Evolutionary conservation across 2,329 filamentous ascomycete species (phyloP).

Genomic region (Tolypocladium nubicola): DNA sequence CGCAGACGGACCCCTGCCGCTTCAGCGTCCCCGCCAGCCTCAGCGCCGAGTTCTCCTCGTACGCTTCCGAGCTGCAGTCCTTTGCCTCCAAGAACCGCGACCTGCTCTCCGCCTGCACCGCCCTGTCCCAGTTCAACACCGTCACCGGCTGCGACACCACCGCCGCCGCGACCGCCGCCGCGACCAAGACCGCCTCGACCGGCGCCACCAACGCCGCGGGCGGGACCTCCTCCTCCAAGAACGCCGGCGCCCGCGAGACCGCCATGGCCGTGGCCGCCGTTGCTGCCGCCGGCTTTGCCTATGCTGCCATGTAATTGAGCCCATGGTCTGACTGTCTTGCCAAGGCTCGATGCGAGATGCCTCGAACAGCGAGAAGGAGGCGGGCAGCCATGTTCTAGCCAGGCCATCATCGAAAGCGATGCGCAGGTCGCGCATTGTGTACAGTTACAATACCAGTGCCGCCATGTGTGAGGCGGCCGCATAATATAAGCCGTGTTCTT

Average conservation of each 20-base stretch:
- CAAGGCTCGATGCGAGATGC: not conserved
- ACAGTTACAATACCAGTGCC: not conserved
- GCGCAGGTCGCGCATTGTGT: not conserved
- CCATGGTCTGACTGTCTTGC: not conserved
- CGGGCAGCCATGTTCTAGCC: not conserved
- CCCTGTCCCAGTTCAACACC: not conserved
- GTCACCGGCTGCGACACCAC: not conserved
- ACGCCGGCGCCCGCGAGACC: constrained; percentile 13
- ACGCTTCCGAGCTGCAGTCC: constrained; percentile 16
- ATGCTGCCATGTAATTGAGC: constrained; percentile 15
- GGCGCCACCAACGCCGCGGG: constrained; percentile 3
- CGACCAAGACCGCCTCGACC: not conserved
- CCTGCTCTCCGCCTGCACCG: constrained; percentile 17
- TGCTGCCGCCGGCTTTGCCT: constrained; percentile 17
- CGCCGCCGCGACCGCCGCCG: constrained; percentile 5
- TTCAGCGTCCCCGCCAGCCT: constrained; percentile 20
- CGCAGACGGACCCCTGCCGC: constrained; percentile 20
- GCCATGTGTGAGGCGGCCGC: not conserved
- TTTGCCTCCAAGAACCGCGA: constrained; percentile 19
- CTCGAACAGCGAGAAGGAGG: not conserved
- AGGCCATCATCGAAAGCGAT: not conserved
- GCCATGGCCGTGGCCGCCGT: constrained; percentile 18
- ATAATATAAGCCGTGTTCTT: not conserved
- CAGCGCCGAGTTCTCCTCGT: constrained; percentile 18
- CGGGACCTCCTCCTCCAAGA: not conserved